Base-by-base conservation (phyloP, 805 yeast genomes). In the Candida arabinofermentans region DNA sequence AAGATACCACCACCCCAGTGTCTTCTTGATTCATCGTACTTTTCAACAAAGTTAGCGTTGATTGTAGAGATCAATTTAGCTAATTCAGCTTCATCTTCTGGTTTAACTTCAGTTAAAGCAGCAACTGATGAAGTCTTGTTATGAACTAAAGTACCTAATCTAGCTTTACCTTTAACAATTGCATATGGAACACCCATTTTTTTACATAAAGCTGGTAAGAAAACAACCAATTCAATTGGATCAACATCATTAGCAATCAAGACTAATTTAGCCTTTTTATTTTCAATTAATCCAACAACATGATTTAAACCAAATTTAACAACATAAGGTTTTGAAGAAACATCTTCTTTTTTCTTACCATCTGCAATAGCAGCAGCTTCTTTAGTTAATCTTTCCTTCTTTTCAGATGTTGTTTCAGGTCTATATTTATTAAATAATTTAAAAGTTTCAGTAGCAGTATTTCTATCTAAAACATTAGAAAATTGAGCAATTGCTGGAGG, bases 1-100 rank as follows among this genome's bases (percentile, higher is more conserved):
- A 93, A 77, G 72, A 88, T 68, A 81, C 99, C 99, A 81, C 99
- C 99, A 81, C 98, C 98, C 99, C 99, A 91, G 84, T 88, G 96
- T 77, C 87, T 89, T 82, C 95, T 91, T 69, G 79, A 66, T 62
- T 93, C 97, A 67, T 91, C 97, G 85, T 83, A 87, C 75, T 88
- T 87, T 69, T 86, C 96, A 62, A 73, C 70, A 75, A 84, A 91
- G 93, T 88, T 89, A 58, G 95, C 83, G 75, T 88, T 82, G 72
- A 91, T 80, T 65, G 98, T 84, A 46, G 96, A 84, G 58, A 93
- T 79, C 65, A 91, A 81, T 71, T 87, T 86, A 58, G 97, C 90
- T 64, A 91, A 82, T 66, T 86, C 89, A 66, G 96, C 81, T 77
- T 88, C 93, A 72, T 91, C 98, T 71, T 87, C 97, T 51, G 95